Percentiles rank a stretch among this genome's conserved stretches.
Evolutionary conservation across 352 stramenopile species (phyloP).

Genomic region (Globisporangium cederbergense): DNA sequence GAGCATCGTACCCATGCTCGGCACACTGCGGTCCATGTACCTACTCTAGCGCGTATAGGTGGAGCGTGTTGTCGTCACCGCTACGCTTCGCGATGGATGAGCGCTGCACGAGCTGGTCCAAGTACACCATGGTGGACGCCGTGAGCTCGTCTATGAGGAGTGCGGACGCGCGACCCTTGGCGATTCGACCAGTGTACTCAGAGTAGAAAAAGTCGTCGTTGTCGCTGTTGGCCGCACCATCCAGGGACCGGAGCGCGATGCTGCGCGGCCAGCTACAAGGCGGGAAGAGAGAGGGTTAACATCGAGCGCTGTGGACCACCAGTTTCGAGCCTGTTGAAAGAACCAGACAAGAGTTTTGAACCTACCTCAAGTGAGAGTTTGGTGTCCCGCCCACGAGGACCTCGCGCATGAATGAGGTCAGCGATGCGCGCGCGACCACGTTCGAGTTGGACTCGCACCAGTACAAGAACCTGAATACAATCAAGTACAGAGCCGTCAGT

Average conservation of each 20-base stretch:
- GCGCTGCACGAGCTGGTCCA: constrained; percentile 53
- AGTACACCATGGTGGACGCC: constrained; percentile 44
- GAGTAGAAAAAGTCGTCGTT: constrained; percentile 46
- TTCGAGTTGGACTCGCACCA: constrained; percentile 74
- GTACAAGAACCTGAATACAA: constrained; percentile 49
- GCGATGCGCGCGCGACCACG: constrained; percentile 40
- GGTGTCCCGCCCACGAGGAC: constrained; percentile 49
- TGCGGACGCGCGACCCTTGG: constrained; percentile 19
- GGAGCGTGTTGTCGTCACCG: constrained; percentile 14
- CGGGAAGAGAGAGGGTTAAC: neutral
- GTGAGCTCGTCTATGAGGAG: constrained; percentile 47
- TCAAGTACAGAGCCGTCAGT: neutral
- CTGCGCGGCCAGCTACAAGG: constrained; percentile 55
- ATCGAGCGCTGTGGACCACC: neutral
- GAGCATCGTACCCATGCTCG: constrained; percentile 48
- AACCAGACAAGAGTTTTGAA: neutral
- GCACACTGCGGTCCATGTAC: constrained; percentile 58
- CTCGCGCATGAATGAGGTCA: constrained; percentile 40
- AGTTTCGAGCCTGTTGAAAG: neutral
- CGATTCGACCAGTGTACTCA: constrained; percentile 67
- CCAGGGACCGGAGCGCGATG: constrained; percentile 35
- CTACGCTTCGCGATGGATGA: constrained; percentile 17
- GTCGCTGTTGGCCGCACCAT: constrained; percentile 30
- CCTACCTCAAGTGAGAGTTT: constrained; percentile 51
- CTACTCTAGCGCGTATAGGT: constrained; percentile 44